A percentile compares a stretch with the other conserved stretches of the same genome.
These are phyloP conservation scores for Ophiostoma piceae DNA, from an alignment of 2,329 filamentous ascomycete genomes.

Conservation along the genomic window DNA sequence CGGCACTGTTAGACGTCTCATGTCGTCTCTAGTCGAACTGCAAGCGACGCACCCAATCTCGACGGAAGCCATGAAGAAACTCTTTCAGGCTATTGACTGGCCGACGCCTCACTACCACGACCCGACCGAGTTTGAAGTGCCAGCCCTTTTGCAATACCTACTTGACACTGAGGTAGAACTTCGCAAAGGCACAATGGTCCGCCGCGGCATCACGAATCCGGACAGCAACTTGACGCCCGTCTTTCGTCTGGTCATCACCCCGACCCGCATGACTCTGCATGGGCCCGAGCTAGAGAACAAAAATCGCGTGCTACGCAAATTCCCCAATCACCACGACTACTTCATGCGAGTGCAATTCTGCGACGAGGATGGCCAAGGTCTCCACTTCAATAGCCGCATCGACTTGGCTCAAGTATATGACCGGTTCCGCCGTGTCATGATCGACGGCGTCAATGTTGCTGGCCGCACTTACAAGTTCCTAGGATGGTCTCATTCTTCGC, in stretches of 20 bases:
- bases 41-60: constrained; percentile 41
- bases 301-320: constrained; percentile 67
- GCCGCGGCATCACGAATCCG: constrained; percentile 28
- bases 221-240: constrained; percentile 45
- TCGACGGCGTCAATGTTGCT: constrained; percentile 56
- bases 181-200: constrained; percentile 18
- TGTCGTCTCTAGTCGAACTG: constrained; percentile 39
- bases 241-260: constrained; percentile 55
- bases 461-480: constrained; percentile 61
- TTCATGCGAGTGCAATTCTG: constrained; percentile 68
- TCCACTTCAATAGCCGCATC: constrained; percentile 52
- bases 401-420: constrained; percentile 48
- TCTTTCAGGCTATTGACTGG: constrained; percentile 50
- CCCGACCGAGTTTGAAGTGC: constrained; percentile 38
- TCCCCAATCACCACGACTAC: constrained; percentile 51
- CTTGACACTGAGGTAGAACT: constrained; percentile 39
- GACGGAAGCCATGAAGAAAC: constrained; percentile 47
- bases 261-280: constrained; percentile 50
- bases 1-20: constrained; percentile 42
- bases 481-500: constrained; percentile 74
- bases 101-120: constrained; percentile 47
- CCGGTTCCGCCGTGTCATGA: constrained; percentile 58
- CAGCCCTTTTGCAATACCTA: constrained; percentile 40
- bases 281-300: constrained; percentile 62
- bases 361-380: constrained; percentile 64